Percentiles rank a stretch among this genome's conserved stretches.
These are phyloP conservation scores for Sclerotinia glacialis DNA, from an alignment of 2,329 filamentous ascomycete genomes.

Conservation along the genomic window DNA sequence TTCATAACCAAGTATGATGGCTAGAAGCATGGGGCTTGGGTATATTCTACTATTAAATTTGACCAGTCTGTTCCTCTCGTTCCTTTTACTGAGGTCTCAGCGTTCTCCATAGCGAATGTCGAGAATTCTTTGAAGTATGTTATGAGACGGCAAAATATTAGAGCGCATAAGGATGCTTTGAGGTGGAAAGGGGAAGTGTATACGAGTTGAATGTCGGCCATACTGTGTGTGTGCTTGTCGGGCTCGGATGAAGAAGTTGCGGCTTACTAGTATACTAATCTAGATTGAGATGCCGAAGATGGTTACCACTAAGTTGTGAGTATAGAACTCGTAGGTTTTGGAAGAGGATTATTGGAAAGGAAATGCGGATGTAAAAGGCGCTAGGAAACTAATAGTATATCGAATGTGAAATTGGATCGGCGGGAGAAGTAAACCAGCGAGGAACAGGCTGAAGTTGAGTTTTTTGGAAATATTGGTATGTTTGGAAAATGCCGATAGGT, in stretches of 20 bases:
- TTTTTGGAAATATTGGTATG: slow-evolving; percentile 63
- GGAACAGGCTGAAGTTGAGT: too few relatives aligned
- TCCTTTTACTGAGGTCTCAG: not conserved
- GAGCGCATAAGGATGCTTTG: slow-evolving; percentile 63
- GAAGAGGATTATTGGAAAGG: too few relatives aligned
- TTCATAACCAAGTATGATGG: slow-evolving; percentile 57
- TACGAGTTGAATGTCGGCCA: slow-evolving; percentile 54
- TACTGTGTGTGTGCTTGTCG: slow-evolving; percentile 60
- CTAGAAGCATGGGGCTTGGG: slow-evolving; percentile 61
- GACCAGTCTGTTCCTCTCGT: slow-evolving; percentile 58
- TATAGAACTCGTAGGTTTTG: not conserved
- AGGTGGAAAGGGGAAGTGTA: slow-evolving; percentile 72
- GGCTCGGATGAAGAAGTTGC: slow-evolving; percentile 64
- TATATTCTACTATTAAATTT: slow-evolving; percentile 62
- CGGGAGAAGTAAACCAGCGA: too few relatives aligned
- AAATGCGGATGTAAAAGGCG: too few relatives aligned
- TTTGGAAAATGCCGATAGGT: slow-evolving; percentile 58
- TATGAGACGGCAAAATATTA: slow-evolving; percentile 70
- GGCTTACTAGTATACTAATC: slow-evolving; percentile 59
- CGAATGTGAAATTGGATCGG: too few relatives aligned
- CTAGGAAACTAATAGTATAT: too few relatives aligned
- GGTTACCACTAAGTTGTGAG: slow-evolving; percentile 54
- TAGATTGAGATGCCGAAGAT: slow-evolving; percentile 38
- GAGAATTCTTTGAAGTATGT: slow-evolving; percentile 74
- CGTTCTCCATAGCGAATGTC: not conserved